phyloP scores from a whole-genome alignment of 2,329 filamentous ascomycete species.

The Sphaerulina musiva region DNA sequence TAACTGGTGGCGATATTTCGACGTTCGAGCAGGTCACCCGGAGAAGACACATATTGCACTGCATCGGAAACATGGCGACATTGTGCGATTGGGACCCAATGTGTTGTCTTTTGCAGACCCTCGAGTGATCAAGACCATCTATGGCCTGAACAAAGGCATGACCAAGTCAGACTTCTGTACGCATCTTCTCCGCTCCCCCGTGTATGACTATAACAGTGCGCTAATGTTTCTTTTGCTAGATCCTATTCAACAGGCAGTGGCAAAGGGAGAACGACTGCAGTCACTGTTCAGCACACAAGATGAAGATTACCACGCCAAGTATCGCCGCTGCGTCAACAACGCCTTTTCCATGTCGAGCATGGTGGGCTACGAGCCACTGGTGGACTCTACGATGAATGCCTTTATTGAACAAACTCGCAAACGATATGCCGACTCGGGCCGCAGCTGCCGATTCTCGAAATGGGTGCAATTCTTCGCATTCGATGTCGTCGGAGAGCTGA shows the following conservation, averaged over 20 bases:
- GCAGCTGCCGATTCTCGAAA: slow-evolving; percentile 56
- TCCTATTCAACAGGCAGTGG: slow-evolving; percentile 66
- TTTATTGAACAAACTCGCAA: slow-evolving; percentile 53
- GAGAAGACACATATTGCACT: slow-evolving; percentile 62
- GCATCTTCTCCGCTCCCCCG: neutral
- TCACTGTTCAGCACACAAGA: slow-evolving; percentile 72
- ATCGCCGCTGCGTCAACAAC: slow-evolving; percentile 67
- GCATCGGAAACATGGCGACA: slow-evolving; percentile 64
- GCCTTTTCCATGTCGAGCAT: slow-evolving; percentile 73
- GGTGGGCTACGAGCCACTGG: slow-evolving; percentile 72
- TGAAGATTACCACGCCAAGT: slow-evolving; percentile 67
- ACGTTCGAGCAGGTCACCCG: slow-evolving; percentile 58
- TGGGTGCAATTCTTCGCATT: slow-evolving; percentile 80
- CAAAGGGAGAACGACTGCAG: slow-evolving; percentile 59
- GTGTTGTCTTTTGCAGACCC: slow-evolving; percentile 67
- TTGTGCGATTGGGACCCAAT: slow-evolving; percentile 71
- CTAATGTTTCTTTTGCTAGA: slow-evolving; percentile 32
- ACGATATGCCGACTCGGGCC: slow-evolving; percentile 38
- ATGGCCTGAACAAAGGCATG: slow-evolving; percentile 75
- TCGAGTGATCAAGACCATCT: slow-evolving; percentile 66
- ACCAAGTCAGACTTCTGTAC: slow-evolving; percentile 69
- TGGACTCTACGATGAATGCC: slow-evolving; percentile 65
- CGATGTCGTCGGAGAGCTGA: slow-evolving; percentile 72
- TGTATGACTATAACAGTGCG: neutral
- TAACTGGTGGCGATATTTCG: slow-evolving; percentile 68